Percentiles rank a stretch among this genome's conserved stretches.
Evolutionary conservation across 2,329 filamentous ascomycete species (phyloP).

Genomic region (Cladosporium sp.): DNA sequence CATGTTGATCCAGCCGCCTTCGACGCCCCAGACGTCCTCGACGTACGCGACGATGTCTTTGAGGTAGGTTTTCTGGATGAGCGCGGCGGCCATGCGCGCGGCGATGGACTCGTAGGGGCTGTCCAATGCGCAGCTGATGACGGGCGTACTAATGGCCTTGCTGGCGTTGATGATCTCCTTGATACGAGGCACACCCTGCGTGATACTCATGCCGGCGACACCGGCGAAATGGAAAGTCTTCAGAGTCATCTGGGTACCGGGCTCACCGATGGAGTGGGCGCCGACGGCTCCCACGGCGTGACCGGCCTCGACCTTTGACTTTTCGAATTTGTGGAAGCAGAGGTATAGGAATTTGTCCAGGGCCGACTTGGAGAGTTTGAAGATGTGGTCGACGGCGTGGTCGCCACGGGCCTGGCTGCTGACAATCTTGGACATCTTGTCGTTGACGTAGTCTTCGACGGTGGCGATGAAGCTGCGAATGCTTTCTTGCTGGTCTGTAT

Average conservation of each 20-base stretch:
- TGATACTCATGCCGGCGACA: constrained; percentile 99
- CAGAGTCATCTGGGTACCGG: constrained; percentile 97
- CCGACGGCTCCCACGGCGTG: constrained; percentile 95
- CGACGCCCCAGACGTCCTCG: constrained; percentile 82
- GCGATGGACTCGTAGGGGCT: constrained; percentile 71
- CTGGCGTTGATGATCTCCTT: constrained; percentile 99
- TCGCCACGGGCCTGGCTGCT: constrained; percentile 23
- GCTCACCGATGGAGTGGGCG: constrained; percentile 96
- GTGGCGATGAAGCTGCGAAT: constrained; percentile 76
- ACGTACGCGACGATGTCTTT: constrained; percentile 76
- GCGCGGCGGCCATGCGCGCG: constrained; percentile 85
- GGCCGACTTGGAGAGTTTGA: constrained; percentile 75
- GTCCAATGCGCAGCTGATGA: constrained; percentile 81
- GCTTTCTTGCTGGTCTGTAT: constrained; percentile 58
- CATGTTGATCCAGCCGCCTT: constrained; percentile 72
- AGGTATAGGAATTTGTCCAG: constrained; percentile 72
- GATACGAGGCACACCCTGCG: constrained; percentile 97
- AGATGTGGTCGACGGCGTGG: constrained; percentile 60
- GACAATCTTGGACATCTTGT: constrained; percentile 27
- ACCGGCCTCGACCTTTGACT: constrained; percentile 86
- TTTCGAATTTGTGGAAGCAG: constrained; percentile 86
- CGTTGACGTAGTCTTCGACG: constrained; percentile 65
- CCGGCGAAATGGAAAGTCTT: constrained; percentile 99
- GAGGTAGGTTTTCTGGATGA: constrained; percentile 92
- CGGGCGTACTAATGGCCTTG: constrained; percentile 86